These are phyloP conservation scores for Phytophthora agathidicida DNA, from an alignment of 352 stramenopile species.

Conservation along the genomic window DNA sequence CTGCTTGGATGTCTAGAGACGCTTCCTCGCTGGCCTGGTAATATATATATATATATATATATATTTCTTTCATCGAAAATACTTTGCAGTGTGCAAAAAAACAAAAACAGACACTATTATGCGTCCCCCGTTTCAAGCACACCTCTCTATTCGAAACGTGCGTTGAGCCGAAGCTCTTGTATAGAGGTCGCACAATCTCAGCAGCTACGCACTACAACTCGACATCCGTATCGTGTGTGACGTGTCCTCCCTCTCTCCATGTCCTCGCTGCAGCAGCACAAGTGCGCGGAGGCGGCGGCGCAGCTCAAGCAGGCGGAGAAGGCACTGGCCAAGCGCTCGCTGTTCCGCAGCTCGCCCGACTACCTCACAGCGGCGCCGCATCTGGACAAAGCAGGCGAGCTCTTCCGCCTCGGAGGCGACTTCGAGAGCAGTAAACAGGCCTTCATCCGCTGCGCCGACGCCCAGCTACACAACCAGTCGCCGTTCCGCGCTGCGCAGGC, in stretches of 20 bases:
- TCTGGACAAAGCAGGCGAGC: constrained; percentile 77
- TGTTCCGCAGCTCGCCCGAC: constrained; percentile 76
- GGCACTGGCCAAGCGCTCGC: constrained; percentile 48
- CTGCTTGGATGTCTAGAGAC: too few relatives aligned
- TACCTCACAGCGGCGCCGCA: constrained; percentile 73
- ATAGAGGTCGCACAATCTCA: background rate
- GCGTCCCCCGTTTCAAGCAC: background rate
- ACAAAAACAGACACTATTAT: too few relatives aligned
- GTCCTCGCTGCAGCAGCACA: constrained; percentile 52
- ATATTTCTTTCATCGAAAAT: too few relatives aligned
- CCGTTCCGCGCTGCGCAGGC: constrained; percentile 76
- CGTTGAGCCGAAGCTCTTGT: background rate
- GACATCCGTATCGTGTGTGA: constrained; percentile 2
- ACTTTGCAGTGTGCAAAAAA: too few relatives aligned
- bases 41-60: too few relatives aligned
- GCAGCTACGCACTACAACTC: background rate
- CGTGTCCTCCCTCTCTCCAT: constrained; percentile 21
- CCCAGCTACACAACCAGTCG: constrained; percentile 78
- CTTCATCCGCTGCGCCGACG: constrained; percentile 60
- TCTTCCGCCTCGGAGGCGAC: constrained; percentile 68
- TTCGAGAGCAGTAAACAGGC: constrained; percentile 64
- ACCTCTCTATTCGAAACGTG: constrained; percentile 7
- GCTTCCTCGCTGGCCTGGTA: too few relatives aligned
- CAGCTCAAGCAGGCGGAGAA: constrained; percentile 68
- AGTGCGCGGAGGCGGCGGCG: constrained; percentile 56